Evolutionary conservation across 106 monocot genomes (phyloP), one percentile per base, ranked within the genome.

Genomic region (Narthecium ossifragum): DNA sequence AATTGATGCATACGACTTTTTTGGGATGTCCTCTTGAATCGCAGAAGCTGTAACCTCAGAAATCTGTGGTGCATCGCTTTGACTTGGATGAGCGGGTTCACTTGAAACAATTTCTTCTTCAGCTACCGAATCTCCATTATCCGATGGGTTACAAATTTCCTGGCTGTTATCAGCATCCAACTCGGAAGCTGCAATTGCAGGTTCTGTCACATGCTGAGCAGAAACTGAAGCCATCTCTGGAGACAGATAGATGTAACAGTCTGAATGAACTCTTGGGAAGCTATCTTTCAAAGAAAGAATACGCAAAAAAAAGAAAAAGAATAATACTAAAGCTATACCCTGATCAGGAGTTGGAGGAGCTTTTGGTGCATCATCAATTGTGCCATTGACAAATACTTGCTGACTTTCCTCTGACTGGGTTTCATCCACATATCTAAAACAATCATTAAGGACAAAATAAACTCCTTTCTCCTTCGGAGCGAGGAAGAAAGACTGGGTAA

Each of bases 401-500:
- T 70, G 37, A 20, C 61, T n/a, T 17, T 73, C 80, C 29, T 32
- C 54, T 22, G 69, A 23, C 25, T 61, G 73, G 23, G 24, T 53
- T 31, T 67, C 53, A 50, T 66, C 70, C 34, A 76, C 53, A 65
- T 74, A 77, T 45, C 80, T 70, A 52, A 86, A 77, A 31, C 83
- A 55, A 63, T 92, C 92, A 61, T 83, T 92, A 7, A 80, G 65
- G 21, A 92, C 83, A 64, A 86, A 86, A 61, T 69, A 92, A 61
- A 74, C 81, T 47, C 79, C 78, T 38, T 53, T 80, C 8, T 83
- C 86, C 47, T 86, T 82, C 6, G 83, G 92, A 26, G 92, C 92
- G 59, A 92, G 83, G 51, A 86, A 92, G 68, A 92, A 92, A 48
- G 86, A 71, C 64, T 92, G 86, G 26, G 64, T 54, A 60, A 92